Conservation (phyloP, 2,329 filamentous ascomycete species). For the Teratosphaeria epicoccoides region DNA sequence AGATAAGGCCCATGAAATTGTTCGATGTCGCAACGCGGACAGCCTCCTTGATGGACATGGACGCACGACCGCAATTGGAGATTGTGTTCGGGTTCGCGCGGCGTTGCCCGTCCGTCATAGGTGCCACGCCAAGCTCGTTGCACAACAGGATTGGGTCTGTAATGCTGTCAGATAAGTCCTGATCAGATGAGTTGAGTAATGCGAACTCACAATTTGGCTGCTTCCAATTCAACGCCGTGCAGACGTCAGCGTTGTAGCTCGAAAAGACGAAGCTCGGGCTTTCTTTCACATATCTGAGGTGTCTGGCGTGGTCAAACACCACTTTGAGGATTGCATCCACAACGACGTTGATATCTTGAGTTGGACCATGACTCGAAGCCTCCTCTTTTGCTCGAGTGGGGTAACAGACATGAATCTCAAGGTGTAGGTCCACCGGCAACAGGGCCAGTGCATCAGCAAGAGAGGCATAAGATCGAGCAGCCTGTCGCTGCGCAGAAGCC, state of each 20-base stretch:
- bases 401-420: constrained; percentile 88
- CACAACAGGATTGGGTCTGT: constrained; percentile 81
- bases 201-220: constrained; percentile 72
- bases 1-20: constrained; percentile 96
- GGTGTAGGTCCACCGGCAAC: constrained; percentile 68
- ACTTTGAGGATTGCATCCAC: constrained; percentile 73
- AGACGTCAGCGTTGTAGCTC: constrained; percentile 81
- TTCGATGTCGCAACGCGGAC: constrained; percentile 89
- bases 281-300: constrained; percentile 42
- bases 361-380: constrained; percentile 57
- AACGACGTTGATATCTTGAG: constrained; percentile 73
- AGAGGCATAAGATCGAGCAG: constrained; percentile 65
- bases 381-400: constrained; percentile 66
- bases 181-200: not conserved
- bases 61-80: constrained; percentile 56
- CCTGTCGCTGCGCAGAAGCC: constrained; percentile 57
- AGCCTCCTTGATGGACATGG: constrained; percentile 85
- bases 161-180: constrained; percentile 8
- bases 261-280: constrained; percentile 75
- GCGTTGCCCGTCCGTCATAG: constrained; percentile 3
- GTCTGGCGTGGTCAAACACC: constrained; percentile 82
- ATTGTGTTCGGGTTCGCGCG: constrained; percentile 24
- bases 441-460: constrained; percentile 65
- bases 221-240: constrained; percentile 96
- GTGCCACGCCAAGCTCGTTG: constrained; percentile 57